Conservation (phyloP, 2,329 filamentous ascomycete genomes). For the Xylariaceae sp. region DNA sequence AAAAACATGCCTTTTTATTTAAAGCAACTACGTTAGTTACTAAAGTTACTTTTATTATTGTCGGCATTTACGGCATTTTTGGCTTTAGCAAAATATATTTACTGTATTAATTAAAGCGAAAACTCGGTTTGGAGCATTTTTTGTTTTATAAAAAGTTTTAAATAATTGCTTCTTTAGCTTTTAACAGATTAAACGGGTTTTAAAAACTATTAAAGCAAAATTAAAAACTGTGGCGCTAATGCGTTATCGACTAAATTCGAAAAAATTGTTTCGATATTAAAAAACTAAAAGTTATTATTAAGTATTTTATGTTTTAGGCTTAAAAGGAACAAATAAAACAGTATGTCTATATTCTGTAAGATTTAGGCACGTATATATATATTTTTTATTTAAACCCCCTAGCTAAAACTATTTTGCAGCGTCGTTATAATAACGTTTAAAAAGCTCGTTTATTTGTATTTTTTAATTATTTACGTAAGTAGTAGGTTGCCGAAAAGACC, state of each 20-base stretch:
- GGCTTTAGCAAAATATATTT: constrained; percentile 21
- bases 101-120: constrained; percentile 38
- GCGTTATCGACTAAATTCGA: constrained; percentile 45
- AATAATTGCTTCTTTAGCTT: constrained; percentile 41
- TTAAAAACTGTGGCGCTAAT: constrained; percentile 38
- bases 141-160: constrained; percentile 53
- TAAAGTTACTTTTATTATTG: constrained; percentile 7
- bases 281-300: constrained; percentile 47
- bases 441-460: constrained; percentile 36
- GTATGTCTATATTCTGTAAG: constrained; percentile 42
- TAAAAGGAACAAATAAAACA: constrained; percentile 32
- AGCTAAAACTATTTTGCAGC: constrained; percentile 36
- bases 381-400: constrained; percentile 54
- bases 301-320: constrained; percentile 55
- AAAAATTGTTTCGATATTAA: constrained; percentile 34
- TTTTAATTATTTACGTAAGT: constrained; percentile 40
- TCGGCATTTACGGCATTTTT: constrained; percentile 23
- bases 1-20: not conserved
- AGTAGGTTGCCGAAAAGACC: constrained; percentile 46
- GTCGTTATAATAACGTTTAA: constrained; percentile 35
- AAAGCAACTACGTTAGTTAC: not conserved
- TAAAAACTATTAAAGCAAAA: constrained; percentile 34
- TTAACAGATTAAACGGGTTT: constrained; percentile 50
- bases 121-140: constrained; percentile 33
- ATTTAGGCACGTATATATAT: constrained; percentile 51